phyloP scores from a whole-genome alignment of 106 monocot genomes.

The Gastrodia elata region DNA sequence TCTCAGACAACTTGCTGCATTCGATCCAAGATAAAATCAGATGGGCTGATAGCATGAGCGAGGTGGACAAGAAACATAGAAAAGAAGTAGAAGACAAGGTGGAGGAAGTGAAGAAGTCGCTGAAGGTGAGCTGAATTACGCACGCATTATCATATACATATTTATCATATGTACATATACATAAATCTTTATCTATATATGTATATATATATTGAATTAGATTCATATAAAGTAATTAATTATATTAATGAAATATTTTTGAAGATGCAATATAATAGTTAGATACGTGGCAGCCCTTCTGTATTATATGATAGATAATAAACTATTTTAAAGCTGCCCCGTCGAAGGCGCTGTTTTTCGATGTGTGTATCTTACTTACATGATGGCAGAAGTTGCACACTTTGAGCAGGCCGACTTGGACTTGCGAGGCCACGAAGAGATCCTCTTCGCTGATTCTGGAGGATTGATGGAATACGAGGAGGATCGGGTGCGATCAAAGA shows the following conservation, averaged over 20 bases:
- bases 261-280: background rate
- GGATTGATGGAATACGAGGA: slow-evolving; percentile 91
- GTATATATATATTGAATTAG: too few species aligned
- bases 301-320: background rate
- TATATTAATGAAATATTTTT: background rate
- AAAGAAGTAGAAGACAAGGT: slow-evolving; percentile 86
- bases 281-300: background rate
- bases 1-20: slow-evolving; percentile 72
- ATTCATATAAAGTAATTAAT: too few species aligned
- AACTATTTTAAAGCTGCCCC: background rate
- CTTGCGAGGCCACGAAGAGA: slow-evolving; percentile 58
- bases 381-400: slow-evolving; percentile 76
- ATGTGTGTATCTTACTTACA: slow-evolving; percentile 61
- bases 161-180: background rate
- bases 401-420: slow-evolving; percentile 75
- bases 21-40: slow-evolving; percentile 94
- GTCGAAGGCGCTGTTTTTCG: slow-evolving; percentile 28
- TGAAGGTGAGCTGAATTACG: slow-evolving; percentile 43
- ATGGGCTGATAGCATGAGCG: slow-evolving; percentile 91
- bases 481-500: slow-evolving; percentile 73
- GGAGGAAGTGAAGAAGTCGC: slow-evolving; percentile 83
- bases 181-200: too few species aligned
- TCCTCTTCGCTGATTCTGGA: slow-evolving; percentile 58
- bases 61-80: slow-evolving; percentile 66
- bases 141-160: background rate